Conservation (phyloP, 176 grass and related monocot species). For the Microstegium vimineum region DNA sequence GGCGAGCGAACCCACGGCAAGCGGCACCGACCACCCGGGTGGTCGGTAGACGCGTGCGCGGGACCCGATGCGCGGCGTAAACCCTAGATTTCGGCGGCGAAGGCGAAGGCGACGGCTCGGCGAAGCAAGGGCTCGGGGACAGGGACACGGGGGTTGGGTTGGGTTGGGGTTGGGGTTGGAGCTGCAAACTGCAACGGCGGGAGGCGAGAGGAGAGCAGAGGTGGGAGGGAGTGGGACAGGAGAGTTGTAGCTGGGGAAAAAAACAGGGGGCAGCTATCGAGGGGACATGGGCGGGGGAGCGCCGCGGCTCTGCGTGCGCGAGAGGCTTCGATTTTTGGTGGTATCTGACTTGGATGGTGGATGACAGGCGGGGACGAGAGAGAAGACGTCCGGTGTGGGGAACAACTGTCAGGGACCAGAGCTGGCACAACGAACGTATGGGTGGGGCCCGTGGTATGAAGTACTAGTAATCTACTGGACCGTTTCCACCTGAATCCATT, state of each 20-base stretch:
- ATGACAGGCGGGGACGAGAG: background rate
- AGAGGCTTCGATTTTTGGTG: background rate
- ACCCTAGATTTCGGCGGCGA: slow-evolving; percentile 20
- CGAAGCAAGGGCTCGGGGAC: background rate
- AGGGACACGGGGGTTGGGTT: background rate
- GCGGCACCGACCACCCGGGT: too few species aligned
- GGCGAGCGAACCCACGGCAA: background rate
- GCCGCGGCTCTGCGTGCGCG: background rate
- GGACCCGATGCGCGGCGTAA: background rate
- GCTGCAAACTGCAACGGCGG: background rate
- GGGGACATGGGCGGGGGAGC: background rate
- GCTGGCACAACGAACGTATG: too few species aligned
- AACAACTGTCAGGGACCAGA: background rate
- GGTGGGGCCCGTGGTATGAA: too few species aligned
- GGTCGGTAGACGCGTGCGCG: background rate
- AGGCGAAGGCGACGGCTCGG: background rate
- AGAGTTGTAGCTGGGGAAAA: background rate
- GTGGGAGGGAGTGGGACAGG: background rate
- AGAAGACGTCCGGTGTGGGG: background rate
- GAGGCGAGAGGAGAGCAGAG: background rate
- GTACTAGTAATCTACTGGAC: too few species aligned
- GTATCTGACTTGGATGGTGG: background rate
- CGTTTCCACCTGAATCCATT: too few species aligned
- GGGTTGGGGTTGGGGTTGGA: background rate
- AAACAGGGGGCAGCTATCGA: background rate